Evolutionary conservation across 1,139 yeast species (phyloP).

Genomic region (Suhomyces taliae): DNA sequence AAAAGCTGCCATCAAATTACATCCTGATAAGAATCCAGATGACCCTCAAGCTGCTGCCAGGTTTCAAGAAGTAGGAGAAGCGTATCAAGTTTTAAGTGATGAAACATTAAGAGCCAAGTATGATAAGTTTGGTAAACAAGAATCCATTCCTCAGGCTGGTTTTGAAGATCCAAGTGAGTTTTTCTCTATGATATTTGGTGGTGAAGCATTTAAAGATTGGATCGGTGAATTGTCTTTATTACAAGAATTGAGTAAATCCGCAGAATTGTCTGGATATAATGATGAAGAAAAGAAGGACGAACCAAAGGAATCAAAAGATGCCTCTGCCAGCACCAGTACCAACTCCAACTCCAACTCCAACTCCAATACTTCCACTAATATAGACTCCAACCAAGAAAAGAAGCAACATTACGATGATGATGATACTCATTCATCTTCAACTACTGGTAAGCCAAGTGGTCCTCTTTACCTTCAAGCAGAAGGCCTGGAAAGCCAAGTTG

Average conservation of each 20-base stretch:
- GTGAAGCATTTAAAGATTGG: constrained; percentile 61
- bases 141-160: constrained; percentile 77
- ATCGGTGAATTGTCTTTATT: constrained; percentile 90
- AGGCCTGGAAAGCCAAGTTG: constrained; percentile 17
- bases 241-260: constrained; percentile 74
- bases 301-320: constrained; percentile 3
- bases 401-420: not conserved
- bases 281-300: constrained; percentile 33
- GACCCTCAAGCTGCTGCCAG: constrained; percentile 74
- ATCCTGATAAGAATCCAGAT: constrained; percentile 95
- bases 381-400: not conserved
- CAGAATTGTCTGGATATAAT: constrained; percentile 53
- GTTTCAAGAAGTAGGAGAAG: constrained; percentile 73
- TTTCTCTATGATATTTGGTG: constrained; percentile 87
- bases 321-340: not conserved
- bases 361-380: constrained; percentile 4
- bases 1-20: constrained; percentile 81
- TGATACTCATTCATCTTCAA: not conserved
- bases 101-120: constrained; percentile 70
- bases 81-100: constrained; percentile 82
- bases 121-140: constrained; percentile 84
- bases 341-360: not conserved
- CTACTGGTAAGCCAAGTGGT: not conserved
- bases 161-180: constrained; percentile 68
- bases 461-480: constrained; percentile 18